Conservation (phyloP, 345 rosid genomes). For the Brassica napus region Da-Ae NC_063447.1:50732501-50733000, state of each 20-base stretch:
- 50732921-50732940: slow-evolving; percentile 11
- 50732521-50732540: neutral
- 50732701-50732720: neutral
- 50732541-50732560: neutral
- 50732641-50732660: neutral
- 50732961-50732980: slow-evolving; percentile 5
- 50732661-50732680: neutral
- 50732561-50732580: neutral
- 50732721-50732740: neutral
- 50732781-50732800: neutral
- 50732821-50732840: neutral
- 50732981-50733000: neutral
- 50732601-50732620: neutral
- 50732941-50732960: neutral
- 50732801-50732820: neutral
- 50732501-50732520: neutral
- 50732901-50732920: neutral
- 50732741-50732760: neutral
- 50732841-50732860: slow-evolving; percentile 1
- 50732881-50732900: neutral
- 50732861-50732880: neutral
- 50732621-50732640: neutral
- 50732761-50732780: neutral
- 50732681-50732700: neutral
- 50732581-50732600: neutral